phyloP scores from a whole-genome alignment of 2,329 filamentous ascomycete genomes.

The Aspergillus puulaauensis region DNA sequence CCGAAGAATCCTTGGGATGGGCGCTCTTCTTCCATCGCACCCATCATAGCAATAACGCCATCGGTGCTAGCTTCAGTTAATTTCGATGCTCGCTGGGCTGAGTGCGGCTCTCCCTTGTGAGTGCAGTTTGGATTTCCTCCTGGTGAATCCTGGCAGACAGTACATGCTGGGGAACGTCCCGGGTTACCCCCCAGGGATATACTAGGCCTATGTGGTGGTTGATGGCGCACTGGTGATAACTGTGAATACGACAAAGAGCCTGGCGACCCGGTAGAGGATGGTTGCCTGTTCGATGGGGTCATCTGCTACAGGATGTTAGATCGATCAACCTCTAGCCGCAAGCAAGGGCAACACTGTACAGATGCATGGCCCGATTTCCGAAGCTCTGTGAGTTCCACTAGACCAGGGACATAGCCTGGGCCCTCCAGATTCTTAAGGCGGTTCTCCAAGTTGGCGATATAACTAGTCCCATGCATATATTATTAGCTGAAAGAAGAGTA shows the following conservation, averaged over 20 bases:
- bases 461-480: conserved; percentile 15
- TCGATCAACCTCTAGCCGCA: neutral
- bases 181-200: neutral
- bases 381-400: neutral
- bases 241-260: neutral
- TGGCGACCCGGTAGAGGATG: neutral
- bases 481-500: neutral
- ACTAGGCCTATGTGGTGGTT: neutral
- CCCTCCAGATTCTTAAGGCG: conserved; percentile 27
- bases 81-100: neutral
- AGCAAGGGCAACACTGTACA: conserved; percentile 3
- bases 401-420: conserved; percentile 5
- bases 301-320: neutral
- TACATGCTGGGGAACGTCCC: conserved; percentile 3
- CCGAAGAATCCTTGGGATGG: conserved; percentile 48
- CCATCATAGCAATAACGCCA: conserved; percentile 49
- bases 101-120: neutral
- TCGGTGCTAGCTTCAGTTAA: conserved; percentile 14
- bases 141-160: neutral
- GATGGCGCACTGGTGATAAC: neutral
- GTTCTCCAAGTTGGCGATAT: conserved; percentile 27
- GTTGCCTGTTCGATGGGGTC: conserved; percentile 1
- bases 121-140: neutral
- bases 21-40: conserved; percentile 44
- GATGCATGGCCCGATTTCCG: conserved; percentile 8